Conservation (phyloP, 177 flowering plant genomes). For the Vitis hybrid region DNA sequence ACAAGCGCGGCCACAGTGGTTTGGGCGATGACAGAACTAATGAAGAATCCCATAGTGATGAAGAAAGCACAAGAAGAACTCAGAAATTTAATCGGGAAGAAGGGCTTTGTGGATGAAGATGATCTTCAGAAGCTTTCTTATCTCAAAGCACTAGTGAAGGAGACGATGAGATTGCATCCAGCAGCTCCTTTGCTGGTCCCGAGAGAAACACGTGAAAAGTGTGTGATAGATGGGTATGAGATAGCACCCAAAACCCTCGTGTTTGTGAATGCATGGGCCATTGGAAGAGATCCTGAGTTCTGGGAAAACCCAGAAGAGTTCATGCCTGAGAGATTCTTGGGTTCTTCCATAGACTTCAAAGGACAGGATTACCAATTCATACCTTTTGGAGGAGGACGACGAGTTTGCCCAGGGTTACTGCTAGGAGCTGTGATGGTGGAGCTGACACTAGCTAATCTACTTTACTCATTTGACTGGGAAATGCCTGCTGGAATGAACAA, state of each 20-base stretch:
- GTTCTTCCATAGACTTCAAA: background rate
- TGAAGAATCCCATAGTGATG: slow-evolving; percentile 20
- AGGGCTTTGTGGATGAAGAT: slow-evolving; percentile 21
- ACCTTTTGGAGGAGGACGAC: slow-evolving; percentile 28
- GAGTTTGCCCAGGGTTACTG: slow-evolving; percentile 30
- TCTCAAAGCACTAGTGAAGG: slow-evolving; percentile 29
- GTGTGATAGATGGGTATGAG: slow-evolving; percentile 19
- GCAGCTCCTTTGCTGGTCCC: slow-evolving; percentile 26
- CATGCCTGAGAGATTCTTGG: slow-evolving; percentile 28
- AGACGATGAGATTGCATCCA: slow-evolving; percentile 30
- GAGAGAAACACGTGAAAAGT: slow-evolving; percentile 15
- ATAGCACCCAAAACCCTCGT: slow-evolving; percentile 22
- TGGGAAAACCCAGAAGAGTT: slow-evolving; percentile 34
- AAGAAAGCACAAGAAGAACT: slow-evolving; percentile 23
- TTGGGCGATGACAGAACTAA: slow-evolving; percentile 30
- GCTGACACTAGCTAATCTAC: slow-evolving; percentile 1
- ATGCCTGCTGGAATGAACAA: slow-evolving; percentile 19
- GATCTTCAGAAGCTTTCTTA: slow-evolving; percentile 18
- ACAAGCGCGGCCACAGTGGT: slow-evolving; percentile 27
- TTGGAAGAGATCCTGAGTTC: slow-evolving; percentile 21
- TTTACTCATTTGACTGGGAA: slow-evolving; percentile 27
- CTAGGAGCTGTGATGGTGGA: slow-evolving; percentile 21
- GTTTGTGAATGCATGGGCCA: slow-evolving; percentile 26
- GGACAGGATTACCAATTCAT: slow-evolving; percentile 19
- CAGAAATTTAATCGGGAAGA: slow-evolving; percentile 11